Base-by-base conservation (phyloP, 768 basidiomycete genomes). In the Clavaria fumosa region DNA sequence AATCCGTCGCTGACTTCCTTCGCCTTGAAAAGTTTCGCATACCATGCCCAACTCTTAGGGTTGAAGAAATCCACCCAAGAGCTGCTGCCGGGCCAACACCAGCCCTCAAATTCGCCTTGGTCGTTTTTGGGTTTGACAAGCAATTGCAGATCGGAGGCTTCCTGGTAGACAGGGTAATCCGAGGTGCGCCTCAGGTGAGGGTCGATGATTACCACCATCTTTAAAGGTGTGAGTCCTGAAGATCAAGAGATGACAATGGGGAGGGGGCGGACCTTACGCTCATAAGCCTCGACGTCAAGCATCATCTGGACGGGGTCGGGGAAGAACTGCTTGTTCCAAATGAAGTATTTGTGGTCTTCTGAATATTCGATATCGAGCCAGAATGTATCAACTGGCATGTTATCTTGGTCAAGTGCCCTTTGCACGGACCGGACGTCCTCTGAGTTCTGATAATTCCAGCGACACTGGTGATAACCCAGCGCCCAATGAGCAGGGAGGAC, bases 51-150 rank as follows among this genome's bases (percentile, higher is more conserved):
- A 28, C 73, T 72, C 22, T 58, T 65, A 20, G 89, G 89, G 52
- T 97, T 80, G 72, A 97, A 95, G 61, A 86, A 95, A 53, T 99
- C 95, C 26, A 90, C 78, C 93, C 93, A 99, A 4, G 89, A 82
- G 44, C 79, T 83, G 55, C 80, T 88, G 24, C 95, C 95, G 17
- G 85, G 75, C 95, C 95, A 99, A 58, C 95, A 99, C 90, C 89
- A 96, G 14, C 95, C 95, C 49, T 96, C 90, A 47, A 84, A 91
- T 56, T 93, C 85, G 36, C 74, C 74, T 40, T 79, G 63, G 11
- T 83, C 86, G 33, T 75, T 77, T 27, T 74, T 69, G 22, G 75
- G 70, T 57, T 90, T 96, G 45, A 88, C 75, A 27, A 97, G 71
- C 7, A 95, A 55, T 24, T 66, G 77, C n/a, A 74, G 65, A 3